Conservation (phyloP, 208 protist species). For the Phytomonas sp. region DNA sequence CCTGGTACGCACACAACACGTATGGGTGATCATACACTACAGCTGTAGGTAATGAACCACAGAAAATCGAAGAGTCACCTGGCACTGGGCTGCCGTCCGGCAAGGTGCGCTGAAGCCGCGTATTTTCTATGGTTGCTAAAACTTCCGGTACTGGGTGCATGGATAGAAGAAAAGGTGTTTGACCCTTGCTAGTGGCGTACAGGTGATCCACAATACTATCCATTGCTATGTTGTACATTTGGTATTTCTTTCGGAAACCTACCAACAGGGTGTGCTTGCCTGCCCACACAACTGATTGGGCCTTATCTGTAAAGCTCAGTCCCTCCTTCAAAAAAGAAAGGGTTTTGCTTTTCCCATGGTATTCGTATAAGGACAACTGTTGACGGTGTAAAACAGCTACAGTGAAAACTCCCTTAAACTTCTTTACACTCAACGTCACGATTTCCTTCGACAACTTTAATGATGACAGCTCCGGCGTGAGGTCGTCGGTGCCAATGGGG, state of each 20-base stretch:
- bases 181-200: background rate
- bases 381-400: constrained; percentile 48
- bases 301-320: constrained; percentile 37
- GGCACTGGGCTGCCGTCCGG: constrained; percentile 53
- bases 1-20: constrained; percentile 30
- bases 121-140: constrained; percentile 32
- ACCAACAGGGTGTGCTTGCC: constrained; percentile 38
- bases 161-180: constrained; percentile 35
- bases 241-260: constrained; percentile 45
- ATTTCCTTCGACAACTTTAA: constrained; percentile 23
- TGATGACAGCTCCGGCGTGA: background rate
- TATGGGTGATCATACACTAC: constrained; percentile 56
- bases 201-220: background rate
- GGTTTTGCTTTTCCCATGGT: constrained; percentile 4
- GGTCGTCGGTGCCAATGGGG: background rate
- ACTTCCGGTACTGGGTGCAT: constrained; percentile 60
- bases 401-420: constrained; percentile 26
- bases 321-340: constrained; percentile 24
- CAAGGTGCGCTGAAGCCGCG: constrained; percentile 29
- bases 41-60: constrained; percentile 11
- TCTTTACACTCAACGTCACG: constrained; percentile 32
- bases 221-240: constrained; percentile 17
- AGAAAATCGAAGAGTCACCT: constrained; percentile 18
- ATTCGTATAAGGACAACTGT: constrained; percentile 48
- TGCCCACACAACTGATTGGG: constrained; percentile 38